phyloP scores from a whole-genome alignment of 1,139 yeast genomes.

The Sugiyamaella neomexicana region DNA sequence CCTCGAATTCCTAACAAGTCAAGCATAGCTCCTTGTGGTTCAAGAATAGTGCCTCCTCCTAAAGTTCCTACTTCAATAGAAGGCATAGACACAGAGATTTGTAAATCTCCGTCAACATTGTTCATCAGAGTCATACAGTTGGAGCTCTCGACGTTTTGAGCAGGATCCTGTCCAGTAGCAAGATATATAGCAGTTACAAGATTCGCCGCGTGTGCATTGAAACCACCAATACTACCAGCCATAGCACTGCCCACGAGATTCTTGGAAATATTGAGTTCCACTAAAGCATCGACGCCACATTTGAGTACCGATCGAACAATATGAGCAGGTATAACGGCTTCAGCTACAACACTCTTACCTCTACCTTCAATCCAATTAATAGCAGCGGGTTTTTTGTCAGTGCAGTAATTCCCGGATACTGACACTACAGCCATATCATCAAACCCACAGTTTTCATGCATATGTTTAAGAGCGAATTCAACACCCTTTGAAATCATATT shows the following conservation, averaged over 20 bases:
- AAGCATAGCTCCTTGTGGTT: conserved; percentile 95
- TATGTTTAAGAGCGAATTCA: conserved; percentile 76
- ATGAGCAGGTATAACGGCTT: conserved; percentile 82
- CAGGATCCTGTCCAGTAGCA: conserved; percentile 99
- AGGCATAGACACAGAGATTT: conserved; percentile 96
- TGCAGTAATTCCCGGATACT: conserved; percentile 95
- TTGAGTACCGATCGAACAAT: conserved; percentile 80
- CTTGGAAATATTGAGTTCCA: conserved; percentile 83
- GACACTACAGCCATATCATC: conserved; percentile 91
- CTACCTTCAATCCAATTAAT: conserved; percentile 99
- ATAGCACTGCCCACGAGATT: conserved; percentile 95
- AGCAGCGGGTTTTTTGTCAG: conserved; percentile 96
- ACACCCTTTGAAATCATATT: conserved; percentile 99
- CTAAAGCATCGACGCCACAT: conserved; percentile 89
- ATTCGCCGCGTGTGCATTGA: conserved; percentile 97
- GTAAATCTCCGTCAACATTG: conserved; percentile 77
- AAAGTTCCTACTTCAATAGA: conserved; percentile 98
- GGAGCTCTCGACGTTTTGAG: conserved; percentile 95
- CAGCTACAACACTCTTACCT: conserved; percentile 98
- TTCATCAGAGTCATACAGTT: conserved; percentile 96
- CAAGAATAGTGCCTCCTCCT: conserved; percentile 98
- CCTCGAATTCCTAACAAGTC: conserved; percentile 94
- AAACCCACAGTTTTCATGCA: conserved; percentile 90
- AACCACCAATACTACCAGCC: conserved; percentile 98
- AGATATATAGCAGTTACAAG: conserved; percentile 88